Conservation (phyloP, 1,284 basidiomycete species). For the Pseudozyma sp. region DNA sequence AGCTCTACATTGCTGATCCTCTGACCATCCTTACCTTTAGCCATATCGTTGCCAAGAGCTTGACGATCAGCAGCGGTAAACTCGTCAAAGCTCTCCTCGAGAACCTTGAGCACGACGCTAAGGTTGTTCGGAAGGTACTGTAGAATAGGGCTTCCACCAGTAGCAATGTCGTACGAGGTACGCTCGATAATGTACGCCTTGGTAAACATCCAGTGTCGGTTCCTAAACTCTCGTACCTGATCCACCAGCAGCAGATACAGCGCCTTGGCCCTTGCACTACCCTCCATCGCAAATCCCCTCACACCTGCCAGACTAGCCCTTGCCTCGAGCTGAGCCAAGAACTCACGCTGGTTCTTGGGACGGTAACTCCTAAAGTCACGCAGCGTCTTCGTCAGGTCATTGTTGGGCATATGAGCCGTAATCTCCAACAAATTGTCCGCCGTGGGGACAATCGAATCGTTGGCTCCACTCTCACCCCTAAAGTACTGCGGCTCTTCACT, state of each 20-base stretch:
- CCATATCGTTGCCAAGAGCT: constrained; percentile 16
- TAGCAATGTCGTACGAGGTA: constrained; percentile 60
- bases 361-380: constrained; percentile 66
- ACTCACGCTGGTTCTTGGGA: constrained; percentile 58
- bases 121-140: constrained; percentile 66
- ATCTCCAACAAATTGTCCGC: constrained; percentile 66
- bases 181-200: constrained; percentile 64
- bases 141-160: constrained; percentile 63
- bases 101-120: constrained; percentile 46
- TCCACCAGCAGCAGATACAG: constrained; percentile 64
- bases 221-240: constrained; percentile 64
- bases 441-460: constrained; percentile 61
- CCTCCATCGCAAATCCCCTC: constrained; percentile 44
- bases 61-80: constrained; percentile 25
- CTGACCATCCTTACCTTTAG: constrained; percentile 3
- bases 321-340: constrained; percentile 56
- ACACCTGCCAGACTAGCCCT: constrained; percentile 50
- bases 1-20: constrained; percentile 37
- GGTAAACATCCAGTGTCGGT: constrained; percentile 66
- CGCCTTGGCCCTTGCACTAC: constrained; percentile 43
- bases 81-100: constrained; percentile 52
- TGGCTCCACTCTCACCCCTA: constrained; percentile 62
- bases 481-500: constrained; percentile 45
- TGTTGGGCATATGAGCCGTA: constrained; percentile 61
- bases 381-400: constrained; percentile 62